These are phyloP conservation scores for Penicillium sp. DNA, from an alignment of 2,329 filamentous ascomycete genomes.

Conservation along the genomic window DNA sequence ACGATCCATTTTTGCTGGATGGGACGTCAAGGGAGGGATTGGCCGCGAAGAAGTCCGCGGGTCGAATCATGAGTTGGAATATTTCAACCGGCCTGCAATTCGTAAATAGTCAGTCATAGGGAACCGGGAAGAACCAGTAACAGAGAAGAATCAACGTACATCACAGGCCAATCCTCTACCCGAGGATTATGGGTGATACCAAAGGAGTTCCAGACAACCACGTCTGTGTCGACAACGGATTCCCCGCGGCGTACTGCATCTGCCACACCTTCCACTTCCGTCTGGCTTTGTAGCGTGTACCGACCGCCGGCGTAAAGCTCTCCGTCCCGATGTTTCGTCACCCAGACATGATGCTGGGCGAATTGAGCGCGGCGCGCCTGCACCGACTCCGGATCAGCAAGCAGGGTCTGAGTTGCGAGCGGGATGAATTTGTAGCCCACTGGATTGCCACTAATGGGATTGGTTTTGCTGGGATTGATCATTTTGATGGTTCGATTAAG, in stretches of 20 bases:
- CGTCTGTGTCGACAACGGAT: conserved; percentile 41
- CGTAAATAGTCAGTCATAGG: conserved; percentile 7
- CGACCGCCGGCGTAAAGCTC: conserved; percentile 57
- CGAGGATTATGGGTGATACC: conserved; percentile 49
- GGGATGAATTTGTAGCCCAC: conserved; percentile 60
- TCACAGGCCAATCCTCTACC: conserved; percentile 48
- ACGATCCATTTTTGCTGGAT: conserved; percentile 37
- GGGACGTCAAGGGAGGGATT: conserved; percentile 59
- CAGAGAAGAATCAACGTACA: conserved; percentile 29
- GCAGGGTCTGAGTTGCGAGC: conserved; percentile 58
- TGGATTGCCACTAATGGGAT: conserved; percentile 55
- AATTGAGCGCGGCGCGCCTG: conserved; percentile 56
- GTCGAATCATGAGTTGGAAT: conserved; percentile 47
- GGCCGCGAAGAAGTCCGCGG: conserved; percentile 55
- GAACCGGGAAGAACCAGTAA: not conserved
- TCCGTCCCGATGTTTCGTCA: conserved; percentile 54
- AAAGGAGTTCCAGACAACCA: conserved; percentile 48
- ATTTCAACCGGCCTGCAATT: conserved; percentile 36
- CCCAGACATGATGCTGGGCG: conserved; percentile 57
- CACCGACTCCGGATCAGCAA: conserved; percentile 56
- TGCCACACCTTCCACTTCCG: conserved; percentile 38
- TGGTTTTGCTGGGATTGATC: conserved; percentile 54
- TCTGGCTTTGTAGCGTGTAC: conserved; percentile 55
- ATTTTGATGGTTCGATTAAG: conserved; percentile 59
- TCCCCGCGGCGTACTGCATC: conserved; percentile 37